These are phyloP conservation scores for Fomitopsis betulina DNA, from an alignment of 1,284 basidiomycete genomes.

Conservation along the genomic window DNA sequence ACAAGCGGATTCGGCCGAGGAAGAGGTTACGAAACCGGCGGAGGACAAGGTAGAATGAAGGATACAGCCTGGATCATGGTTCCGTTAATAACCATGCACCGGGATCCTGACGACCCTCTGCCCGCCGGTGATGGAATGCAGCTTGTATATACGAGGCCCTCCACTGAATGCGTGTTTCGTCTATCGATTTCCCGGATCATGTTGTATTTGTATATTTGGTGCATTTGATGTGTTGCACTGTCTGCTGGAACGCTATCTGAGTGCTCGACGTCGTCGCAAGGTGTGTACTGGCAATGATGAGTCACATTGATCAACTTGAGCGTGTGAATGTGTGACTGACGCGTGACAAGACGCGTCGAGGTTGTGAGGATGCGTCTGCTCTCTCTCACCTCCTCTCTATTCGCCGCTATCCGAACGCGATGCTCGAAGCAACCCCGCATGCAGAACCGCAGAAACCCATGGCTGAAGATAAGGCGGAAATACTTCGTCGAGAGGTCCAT, in stretches of 20 bases:
- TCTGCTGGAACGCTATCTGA: background rate
- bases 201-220: constrained; percentile 3
- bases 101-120: constrained; percentile 11
- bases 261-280: background rate
- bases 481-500: constrained; percentile 9
- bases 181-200: background rate
- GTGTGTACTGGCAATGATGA: too few relatives aligned
- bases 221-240: background rate
- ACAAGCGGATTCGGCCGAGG: constrained; percentile 4
- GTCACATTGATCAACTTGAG: too few relatives aligned
- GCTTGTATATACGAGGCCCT: background rate
- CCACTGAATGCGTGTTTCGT: constrained; percentile 4
- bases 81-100: background rate
- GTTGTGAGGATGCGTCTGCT: background rate
- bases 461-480: background rate
- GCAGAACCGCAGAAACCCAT: background rate
- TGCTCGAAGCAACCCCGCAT: background rate
- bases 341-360: constrained; percentile 7
- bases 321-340: background rate
- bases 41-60: background rate
- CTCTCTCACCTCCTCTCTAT: background rate
- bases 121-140: constrained; percentile 2
- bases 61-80: background rate
- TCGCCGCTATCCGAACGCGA: background rate
- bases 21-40: constrained; percentile 5